phyloP scores from a whole-genome alignment of 257 asterid species.

The Rhazya stricta region DNA sequence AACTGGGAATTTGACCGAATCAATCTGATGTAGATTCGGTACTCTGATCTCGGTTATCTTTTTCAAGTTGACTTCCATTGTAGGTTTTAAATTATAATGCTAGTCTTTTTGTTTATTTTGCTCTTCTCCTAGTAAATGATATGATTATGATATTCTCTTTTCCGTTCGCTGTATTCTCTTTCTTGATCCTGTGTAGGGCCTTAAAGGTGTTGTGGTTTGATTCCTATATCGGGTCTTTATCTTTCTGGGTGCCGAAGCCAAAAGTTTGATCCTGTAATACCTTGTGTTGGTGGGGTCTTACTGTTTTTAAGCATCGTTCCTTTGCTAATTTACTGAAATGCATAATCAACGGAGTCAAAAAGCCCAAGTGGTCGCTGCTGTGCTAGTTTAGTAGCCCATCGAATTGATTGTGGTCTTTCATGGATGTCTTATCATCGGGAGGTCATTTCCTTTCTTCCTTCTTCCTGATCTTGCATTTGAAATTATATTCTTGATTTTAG shows the following conservation, averaged over 20 bases:
- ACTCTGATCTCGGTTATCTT: slow-evolving; percentile 1
- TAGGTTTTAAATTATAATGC: not conserved
- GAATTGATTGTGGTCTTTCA: not conserved
- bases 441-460: not conserved
- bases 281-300: not conserved
- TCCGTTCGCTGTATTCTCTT: not conserved
- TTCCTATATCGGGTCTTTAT: not conserved
- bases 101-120: not conserved
- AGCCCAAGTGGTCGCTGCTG: too few relatives aligned
- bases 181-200: slow-evolving; percentile 11
- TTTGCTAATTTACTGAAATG: not conserved
- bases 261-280: not conserved
- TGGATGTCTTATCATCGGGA: not conserved
- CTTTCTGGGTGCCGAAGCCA: not conserved
- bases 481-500: not conserved
- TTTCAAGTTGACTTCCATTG: slow-evolving; percentile 10
- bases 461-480: not conserved
- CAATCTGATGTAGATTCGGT: slow-evolving; percentile 16
- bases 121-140: not conserved
- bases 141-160: not conserved
- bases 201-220: not conserved
- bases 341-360: too few relatives aligned
- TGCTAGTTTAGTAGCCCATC: too few relatives aligned
- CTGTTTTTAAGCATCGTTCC: not conserved
- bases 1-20: slow-evolving; percentile 11